phyloP scores from a whole-genome alignment of 352 stramenopile genomes.

The Phytophthora crassamura region DNA sequence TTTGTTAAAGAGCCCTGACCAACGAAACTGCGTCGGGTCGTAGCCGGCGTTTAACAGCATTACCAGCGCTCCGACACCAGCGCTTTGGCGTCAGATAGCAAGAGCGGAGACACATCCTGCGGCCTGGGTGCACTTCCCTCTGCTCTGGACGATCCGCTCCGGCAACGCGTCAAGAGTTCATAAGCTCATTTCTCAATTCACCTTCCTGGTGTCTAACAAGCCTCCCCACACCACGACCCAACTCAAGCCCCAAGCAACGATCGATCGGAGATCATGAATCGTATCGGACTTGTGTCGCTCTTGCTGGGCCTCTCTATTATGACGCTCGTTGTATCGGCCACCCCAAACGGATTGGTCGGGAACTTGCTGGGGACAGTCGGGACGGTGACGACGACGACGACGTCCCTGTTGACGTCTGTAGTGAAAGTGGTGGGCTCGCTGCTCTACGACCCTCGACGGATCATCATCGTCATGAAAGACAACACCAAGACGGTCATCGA shows the following conservation, averaged over 20 bases:
- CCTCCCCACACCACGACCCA: conserved; percentile 3
- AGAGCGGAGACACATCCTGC: conserved; percentile 13
- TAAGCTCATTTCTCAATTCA: conserved; percentile 47
- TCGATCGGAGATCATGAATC: conserved; percentile 21
- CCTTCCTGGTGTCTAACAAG: conserved; percentile 37
- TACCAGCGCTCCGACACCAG: conserved; percentile 19
- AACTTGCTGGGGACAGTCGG: conserved; percentile 8
- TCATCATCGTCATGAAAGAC: conserved; percentile 30
- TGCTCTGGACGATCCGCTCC: not conserved
- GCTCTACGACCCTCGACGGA: conserved; percentile 6
- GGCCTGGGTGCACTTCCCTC: not conserved
- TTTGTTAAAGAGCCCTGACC: not conserved
- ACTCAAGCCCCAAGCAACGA: conserved; percentile 2
- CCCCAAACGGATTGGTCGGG: conserved; percentile 10
- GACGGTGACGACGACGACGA: not conserved
- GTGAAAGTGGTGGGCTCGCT: conserved; percentile 20
- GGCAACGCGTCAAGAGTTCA: conserved; percentile 7
- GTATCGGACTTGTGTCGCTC: conserved; percentile 16
- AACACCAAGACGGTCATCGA: conserved; percentile 14
- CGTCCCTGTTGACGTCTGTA: conserved; percentile 10
- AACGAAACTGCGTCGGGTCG: conserved; percentile 4
- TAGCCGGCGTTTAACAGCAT: conserved; percentile 30
- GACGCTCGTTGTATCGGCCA: conserved; percentile 14
- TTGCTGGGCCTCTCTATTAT: conserved; percentile 11
- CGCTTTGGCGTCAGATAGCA: conserved; percentile 9